phyloP scores from a whole-genome alignment of 2,329 filamentous ascomycete species.

The Calonectria crousiana region DNA sequence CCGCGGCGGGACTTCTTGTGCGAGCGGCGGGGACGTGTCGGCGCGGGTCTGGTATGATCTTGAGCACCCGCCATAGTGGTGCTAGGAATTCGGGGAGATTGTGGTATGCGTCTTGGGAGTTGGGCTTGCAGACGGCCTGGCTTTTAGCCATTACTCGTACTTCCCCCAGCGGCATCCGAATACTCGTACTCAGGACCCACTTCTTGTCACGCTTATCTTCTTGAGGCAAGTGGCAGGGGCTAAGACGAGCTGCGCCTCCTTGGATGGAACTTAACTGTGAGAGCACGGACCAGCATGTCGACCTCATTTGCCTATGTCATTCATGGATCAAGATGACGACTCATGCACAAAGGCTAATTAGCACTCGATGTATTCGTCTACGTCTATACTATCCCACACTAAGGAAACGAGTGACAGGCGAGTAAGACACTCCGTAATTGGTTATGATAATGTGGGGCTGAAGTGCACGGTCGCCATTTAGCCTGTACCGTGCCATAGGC shows the following conservation, averaged over 20 bases:
- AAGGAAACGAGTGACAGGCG: not conserved
- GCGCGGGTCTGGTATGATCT: not conserved
- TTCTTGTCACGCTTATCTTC: not conserved
- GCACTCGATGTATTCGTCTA: not conserved
- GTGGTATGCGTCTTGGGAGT: not conserved
- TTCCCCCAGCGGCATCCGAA: not conserved
- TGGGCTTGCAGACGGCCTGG: not conserved
- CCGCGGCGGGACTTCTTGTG: constrained; percentile 34
- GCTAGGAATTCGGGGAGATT: not conserved
- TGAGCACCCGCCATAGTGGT: not conserved
- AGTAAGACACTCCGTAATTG: not conserved
- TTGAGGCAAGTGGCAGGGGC: not conserved
- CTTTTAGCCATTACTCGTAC: not conserved
- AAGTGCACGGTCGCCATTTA: not conserved
- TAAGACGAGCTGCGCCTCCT: not conserved
- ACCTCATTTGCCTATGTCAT: not conserved
- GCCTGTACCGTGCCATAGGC: not conserved
- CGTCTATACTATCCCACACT: not conserved
- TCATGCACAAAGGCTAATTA: not conserved
- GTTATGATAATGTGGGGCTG: not conserved
- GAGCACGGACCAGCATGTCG: not conserved
- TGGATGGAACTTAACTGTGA: not conserved
- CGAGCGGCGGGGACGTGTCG: constrained; percentile 17
- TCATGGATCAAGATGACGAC: not conserved
- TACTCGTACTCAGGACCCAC: not conserved